Percentiles rank a stretch among this genome's conserved stretches.
These are phyloP conservation scores for Epichloe scottii DNA, from an alignment of 2,329 filamentous ascomycete genomes.

Conservation along the genomic window DNA sequence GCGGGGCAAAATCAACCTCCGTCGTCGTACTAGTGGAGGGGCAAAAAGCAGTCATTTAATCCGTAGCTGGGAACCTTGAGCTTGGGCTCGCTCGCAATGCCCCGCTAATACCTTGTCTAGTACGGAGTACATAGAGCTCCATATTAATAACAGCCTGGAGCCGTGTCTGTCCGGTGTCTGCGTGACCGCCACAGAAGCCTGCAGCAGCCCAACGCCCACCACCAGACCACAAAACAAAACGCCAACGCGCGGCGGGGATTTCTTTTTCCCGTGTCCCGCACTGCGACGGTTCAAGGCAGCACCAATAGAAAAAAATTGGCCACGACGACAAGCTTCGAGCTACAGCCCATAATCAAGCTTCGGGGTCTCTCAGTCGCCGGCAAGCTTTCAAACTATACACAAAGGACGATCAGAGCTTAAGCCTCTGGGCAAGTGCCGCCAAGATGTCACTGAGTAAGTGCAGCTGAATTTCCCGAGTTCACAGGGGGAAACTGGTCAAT, in stretches of 20 bases:
- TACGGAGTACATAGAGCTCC: too few relatives aligned
- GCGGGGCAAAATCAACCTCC: neutral
- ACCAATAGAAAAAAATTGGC: slow-evolving; percentile 16
- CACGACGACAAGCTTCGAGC: slow-evolving; percentile 19
- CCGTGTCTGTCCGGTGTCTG: neutral
- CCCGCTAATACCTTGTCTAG: neutral
- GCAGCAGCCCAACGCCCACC: neutral
- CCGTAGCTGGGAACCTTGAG: neutral
- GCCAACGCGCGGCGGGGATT: slow-evolving; percentile 4
- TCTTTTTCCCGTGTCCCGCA: slow-evolving; percentile 21
- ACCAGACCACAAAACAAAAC: neutral
- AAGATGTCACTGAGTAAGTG: slow-evolving; percentile 29
- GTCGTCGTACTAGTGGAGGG: neutral
- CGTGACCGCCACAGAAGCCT: neutral
- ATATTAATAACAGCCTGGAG: neutral
- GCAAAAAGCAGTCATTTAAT: neutral
- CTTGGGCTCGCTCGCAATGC: neutral
- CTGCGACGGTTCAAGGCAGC: slow-evolving; percentile 8
- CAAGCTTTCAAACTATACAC: slow-evolving; percentile 1
- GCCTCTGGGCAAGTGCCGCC: slow-evolving; percentile 15
- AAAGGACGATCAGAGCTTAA: slow-evolving; percentile 12
- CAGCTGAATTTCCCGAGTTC: slow-evolving; percentile 10
- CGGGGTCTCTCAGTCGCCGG: slow-evolving; percentile 9
- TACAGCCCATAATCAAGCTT: slow-evolving; percentile 15
- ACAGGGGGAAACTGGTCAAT: slow-evolving; percentile 8